A percentile compares a stretch with the other conserved stretches of the same genome.
Conservation (phyloP, 139 green algal species). For the Chlorokybus atmophyticus region DNA sequence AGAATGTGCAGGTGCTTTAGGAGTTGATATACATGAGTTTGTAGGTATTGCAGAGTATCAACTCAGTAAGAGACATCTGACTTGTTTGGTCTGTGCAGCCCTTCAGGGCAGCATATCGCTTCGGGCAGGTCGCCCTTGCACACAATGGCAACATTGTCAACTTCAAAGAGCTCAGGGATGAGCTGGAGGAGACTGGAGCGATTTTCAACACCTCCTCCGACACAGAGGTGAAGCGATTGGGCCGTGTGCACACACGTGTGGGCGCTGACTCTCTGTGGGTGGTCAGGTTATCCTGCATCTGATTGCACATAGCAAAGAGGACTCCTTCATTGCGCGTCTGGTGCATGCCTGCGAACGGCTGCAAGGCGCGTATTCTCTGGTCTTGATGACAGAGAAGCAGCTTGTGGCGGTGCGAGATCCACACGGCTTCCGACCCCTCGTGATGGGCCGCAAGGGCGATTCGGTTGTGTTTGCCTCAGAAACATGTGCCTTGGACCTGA, state of each 20-base stretch:
- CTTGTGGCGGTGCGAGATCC: conserved; percentile 93
- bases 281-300: conserved; percentile 97
- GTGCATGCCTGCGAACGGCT: conserved; percentile 42
- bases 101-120: conserved; percentile 95
- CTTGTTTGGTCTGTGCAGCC: conserved; percentile 53
- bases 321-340: conserved; percentile 27
- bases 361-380: conserved; percentile 81
- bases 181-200: conserved; percentile 43
- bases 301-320: conserved; percentile 19
- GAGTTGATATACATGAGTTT: background rate
- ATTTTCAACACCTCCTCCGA: conserved; percentile 87
- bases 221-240: no score
- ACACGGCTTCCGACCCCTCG: conserved; percentile 79
- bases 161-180: conserved; percentile 58
- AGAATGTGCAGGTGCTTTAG: conserved; percentile 51
- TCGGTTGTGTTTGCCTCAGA: conserved; percentile 72
- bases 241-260: no score
- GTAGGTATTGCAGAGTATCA: background rate
- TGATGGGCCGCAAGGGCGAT: conserved; percentile 54
- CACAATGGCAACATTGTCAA: conserved; percentile 99
- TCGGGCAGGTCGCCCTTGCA: conserved; percentile 89
- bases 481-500: conserved; percentile 95
- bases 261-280: no score
- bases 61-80: background rate
- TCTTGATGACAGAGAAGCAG: conserved; percentile 81